Conservation (phyloP, 345 rosid species). For the Passiflora organensis region DNA sequence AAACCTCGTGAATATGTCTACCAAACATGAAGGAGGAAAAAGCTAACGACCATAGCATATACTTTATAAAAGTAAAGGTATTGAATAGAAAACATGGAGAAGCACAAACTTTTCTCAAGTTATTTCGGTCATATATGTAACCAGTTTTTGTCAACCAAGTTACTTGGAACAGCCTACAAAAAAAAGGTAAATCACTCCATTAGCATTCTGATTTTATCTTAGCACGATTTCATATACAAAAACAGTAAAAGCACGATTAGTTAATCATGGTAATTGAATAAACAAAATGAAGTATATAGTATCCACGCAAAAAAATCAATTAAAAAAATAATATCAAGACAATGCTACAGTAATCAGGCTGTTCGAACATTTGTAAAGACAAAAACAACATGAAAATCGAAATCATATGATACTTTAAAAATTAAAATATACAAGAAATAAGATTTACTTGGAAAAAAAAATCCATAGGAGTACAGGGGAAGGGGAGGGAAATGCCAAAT, state of each 20-base stretch:
- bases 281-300: not conserved
- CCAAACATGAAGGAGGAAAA: not conserved
- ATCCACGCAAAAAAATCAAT: not conserved
- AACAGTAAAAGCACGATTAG: slow-evolving; percentile 6
- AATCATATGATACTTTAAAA: too few relatives aligned
- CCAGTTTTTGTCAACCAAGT: slow-evolving; percentile 85
- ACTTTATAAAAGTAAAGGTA: not conserved
- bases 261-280: not conserved
- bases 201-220: slow-evolving; percentile 12
- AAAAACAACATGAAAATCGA: too few relatives aligned
- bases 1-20: not conserved
- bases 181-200: slow-evolving; percentile 30
- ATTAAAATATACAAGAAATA: too few relatives aligned
- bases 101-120: slow-evolving; percentile 76
- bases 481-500: too few relatives aligned
- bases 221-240: slow-evolving; percentile 4
- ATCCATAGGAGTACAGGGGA: too few relatives aligned
- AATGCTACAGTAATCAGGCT: too few relatives aligned
- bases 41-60: not conserved
- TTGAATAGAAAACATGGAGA: slow-evolving; percentile 11
- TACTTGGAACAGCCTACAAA: slow-evolving; percentile 91
- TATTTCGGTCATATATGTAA: slow-evolving; percentile 69
- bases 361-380: too few relatives aligned
- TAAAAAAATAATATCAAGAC: too few relatives aligned
- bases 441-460: too few relatives aligned